A percentile compares a stretch with the other conserved stretches of the same genome.
These are phyloP conservation scores for Lumnitzera racemosa DNA, from an alignment of 345 rosid species.

Conservation along the genomic window DNA sequence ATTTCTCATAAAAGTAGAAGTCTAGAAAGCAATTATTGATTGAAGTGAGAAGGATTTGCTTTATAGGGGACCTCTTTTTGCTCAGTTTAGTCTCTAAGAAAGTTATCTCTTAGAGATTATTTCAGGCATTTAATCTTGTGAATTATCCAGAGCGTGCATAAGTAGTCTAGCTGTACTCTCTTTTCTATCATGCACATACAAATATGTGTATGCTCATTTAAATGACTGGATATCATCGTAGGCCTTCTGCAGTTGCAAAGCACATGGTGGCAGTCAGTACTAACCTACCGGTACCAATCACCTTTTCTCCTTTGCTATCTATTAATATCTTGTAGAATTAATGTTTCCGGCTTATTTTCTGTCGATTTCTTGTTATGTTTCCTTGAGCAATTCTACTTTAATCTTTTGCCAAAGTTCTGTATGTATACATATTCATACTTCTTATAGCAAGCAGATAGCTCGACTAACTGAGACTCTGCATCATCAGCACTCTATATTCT, in stretches of 20 bases:
- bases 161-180: neutral
- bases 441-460: too few relatives aligned
- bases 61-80: too few relatives aligned
- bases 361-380: neutral
- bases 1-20: too few relatives aligned
- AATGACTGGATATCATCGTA: constrained; percentile 20
- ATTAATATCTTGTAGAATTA: neutral
- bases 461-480: too few relatives aligned
- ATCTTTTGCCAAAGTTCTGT: too few relatives aligned
- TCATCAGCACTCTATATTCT: too few relatives aligned
- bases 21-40: too few relatives aligned
- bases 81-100: too few relatives aligned
- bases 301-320: constrained; percentile 3
- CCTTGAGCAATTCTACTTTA: neutral
- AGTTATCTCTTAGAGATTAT: neutral
- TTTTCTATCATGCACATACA: neutral
- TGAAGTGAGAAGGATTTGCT: too few relatives aligned
- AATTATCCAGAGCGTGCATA: neutral
- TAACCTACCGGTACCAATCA: constrained; percentile 57
- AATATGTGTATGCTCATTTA: neutral
- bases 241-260: constrained; percentile 91
- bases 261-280: constrained; percentile 99
- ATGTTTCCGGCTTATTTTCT: neutral
- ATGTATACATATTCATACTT: too few relatives aligned
- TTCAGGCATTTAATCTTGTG: neutral